Evolutionary conservation across 495 filamentous ascomycete species (phyloP), one percentile per base, ranked within the genome.

Genomic region (Wilcoxina mikolae): DNA sequence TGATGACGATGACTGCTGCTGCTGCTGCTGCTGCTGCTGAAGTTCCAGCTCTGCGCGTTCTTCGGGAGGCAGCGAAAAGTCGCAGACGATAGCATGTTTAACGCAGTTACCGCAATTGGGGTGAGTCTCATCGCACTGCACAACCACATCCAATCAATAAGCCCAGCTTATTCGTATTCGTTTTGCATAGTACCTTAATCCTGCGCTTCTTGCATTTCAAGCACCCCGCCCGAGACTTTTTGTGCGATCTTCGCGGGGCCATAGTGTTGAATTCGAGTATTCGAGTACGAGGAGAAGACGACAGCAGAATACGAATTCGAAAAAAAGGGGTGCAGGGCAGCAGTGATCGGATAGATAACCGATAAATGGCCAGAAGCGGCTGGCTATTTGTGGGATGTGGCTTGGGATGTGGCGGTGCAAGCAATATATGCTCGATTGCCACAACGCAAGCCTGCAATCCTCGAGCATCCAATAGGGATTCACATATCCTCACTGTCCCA

Each of bases 71-170:
- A 56, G 31, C 29, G 53, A 54, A 56, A 80, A 82, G 59, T 82
- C 78, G 65, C 78, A 82, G 18, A 67, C 59, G 12, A 82, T 78
- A 38, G 76, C 78, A 67, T 82, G 78, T 56, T 80, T 82, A 26
- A 72, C 62, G 66, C 78, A 82, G 61, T 80, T 80, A 38, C 76
- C 74, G 56, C 78, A 82, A 15, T 70, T 60, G 0, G 78, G 78
- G 65, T 80, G 77, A 5, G 78, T 68, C 60, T 81, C 78, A 61
- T 81, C 78, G 68, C 78, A 81, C 75, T 80, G 65, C 46, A n/a
- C 22, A 12, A 46, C 23, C 26, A 10, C 10, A 15, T 50, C 29
- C n/a, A 11, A 3, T 9, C 2, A 26, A 22, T 27, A 18, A 11
- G 47, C 24, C 3, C 3, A 17, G 22, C 12, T 10, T 17, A 29